Conservation (phyloP, 768 basidiomycete genomes). For the Rhizopogon salebrosus region DNA sequence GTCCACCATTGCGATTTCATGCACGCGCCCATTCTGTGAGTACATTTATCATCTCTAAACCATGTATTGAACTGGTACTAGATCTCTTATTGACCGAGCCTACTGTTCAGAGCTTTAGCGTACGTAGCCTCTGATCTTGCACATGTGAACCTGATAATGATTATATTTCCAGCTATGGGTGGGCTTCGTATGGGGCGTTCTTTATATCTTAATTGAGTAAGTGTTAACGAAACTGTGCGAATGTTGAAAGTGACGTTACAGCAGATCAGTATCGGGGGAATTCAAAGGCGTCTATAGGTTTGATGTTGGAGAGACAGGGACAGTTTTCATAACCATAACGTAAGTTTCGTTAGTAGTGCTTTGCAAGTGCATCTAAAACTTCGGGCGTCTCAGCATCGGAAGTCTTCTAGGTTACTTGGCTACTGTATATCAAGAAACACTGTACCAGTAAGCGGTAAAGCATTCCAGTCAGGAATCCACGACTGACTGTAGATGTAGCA, state of each 20-base stretch:
- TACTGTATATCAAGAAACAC: conserved; percentile 42
- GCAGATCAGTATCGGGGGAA: conserved; percentile 51
- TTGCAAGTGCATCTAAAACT: not conserved
- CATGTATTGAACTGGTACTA: conserved; percentile 5
- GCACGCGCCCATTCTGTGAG: conserved; percentile 68
- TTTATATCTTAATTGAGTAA: conserved; percentile 63
- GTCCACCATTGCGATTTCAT: conserved; percentile 64
- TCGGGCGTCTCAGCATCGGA: conserved; percentile 40
- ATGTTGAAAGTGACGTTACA: conserved; percentile 2
- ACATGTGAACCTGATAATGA: conserved; percentile 2
- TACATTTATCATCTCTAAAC: conserved; percentile 9
- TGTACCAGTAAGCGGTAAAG: conserved; percentile 39
- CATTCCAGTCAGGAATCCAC: conserved; percentile 10
- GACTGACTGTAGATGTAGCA: conserved; percentile 18
- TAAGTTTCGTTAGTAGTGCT: conserved; percentile 21
- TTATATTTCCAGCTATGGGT: conserved; percentile 50
- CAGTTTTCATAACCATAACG: conserved; percentile 54
- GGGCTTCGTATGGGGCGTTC: conserved; percentile 72
- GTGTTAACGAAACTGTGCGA: conserved; percentile 3
- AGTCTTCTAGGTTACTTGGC: conserved; percentile 42
- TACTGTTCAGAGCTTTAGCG: conserved; percentile 68
- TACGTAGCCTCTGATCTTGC: conserved; percentile 25
- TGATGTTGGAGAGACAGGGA: conserved; percentile 52
- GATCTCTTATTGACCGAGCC: conserved; percentile 45
- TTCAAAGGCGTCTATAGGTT: conserved; percentile 58